Base-by-base conservation (phyloP, 108 stramenopile species). In the Skeletonema grethae region DNA sequence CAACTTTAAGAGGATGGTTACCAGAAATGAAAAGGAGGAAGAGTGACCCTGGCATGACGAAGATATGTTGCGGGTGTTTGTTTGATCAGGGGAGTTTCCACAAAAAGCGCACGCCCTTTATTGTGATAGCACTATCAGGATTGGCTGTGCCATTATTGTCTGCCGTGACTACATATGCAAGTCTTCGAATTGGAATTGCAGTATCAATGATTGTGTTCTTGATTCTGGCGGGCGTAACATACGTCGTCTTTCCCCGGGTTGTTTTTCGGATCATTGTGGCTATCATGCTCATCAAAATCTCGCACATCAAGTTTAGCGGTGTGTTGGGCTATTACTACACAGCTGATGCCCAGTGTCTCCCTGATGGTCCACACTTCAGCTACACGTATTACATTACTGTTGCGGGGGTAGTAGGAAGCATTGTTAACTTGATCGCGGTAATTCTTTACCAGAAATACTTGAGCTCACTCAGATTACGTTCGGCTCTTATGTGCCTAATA, bases 311-410 rank as follows among this genome's bases (percentile, higher is more conserved):
- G 53, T 46, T 82, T 18, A 65, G 76, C 7, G 48, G 71, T 11
- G 76, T 70, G 22, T 34, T 82, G 57, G 65, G 71, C 3, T 82
- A 82, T 48, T 82, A 53, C 43, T 82, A 82, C 43, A 82, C 80
- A 0, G 80, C 80, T 20, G 35, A 46, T 31, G 76, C 72, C 34
- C 32, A 65, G 36, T 82, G 80, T 59, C 46, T 82, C 4, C 71
- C 76, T 28, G 72, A 73, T 68, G 80, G 80, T 1, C 80, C 80
- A 6, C 57, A 82, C 28, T 82, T 82, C 25, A 67, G 48, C 55
- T 82, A 82, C 71, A 82, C 80, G 22, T 82, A 67, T 24, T 82
- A 82, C 50, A 82, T 82, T 24, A 82, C 80, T 20, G 50, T 82
- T 18, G 66, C 80, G 30, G 80, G 80, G 22, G 61, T 82, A 1